Percentiles rank a stretch among this genome's conserved stretches.
Conservation (phyloP, 306 rosid species). For the Cicer arietinum region DNA sequence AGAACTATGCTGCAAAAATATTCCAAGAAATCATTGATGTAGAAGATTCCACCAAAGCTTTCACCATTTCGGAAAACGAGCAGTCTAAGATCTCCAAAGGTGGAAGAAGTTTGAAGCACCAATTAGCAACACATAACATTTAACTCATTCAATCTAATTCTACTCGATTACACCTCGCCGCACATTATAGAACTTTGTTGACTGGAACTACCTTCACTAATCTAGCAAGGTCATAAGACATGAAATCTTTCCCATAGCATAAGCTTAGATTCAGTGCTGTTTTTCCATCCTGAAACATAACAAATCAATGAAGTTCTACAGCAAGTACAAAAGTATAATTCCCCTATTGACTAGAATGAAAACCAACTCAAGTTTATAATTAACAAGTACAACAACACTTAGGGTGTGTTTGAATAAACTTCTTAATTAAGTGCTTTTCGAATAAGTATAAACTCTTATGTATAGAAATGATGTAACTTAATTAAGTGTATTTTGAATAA, state of each 20-base stretch:
- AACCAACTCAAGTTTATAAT: slow-evolving; percentile 11
- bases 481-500: neutral
- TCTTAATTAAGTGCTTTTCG: neutral
- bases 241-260: slow-evolving; percentile 89
- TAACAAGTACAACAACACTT: neutral
- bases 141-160: slow-evolving; percentile 26
- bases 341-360: neutral
- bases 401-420: neutral
- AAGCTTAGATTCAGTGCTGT: slow-evolving; percentile 78
- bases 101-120: slow-evolving; percentile 33
- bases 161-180: neutral
- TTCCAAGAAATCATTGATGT: slow-evolving; percentile 27
- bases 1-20: slow-evolving; percentile 31
- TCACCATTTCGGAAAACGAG: slow-evolving; percentile 31
- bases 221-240: slow-evolving; percentile 82
- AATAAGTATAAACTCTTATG: neutral
- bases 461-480: neutral
- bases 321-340: slow-evolving; percentile 17
- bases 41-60: slow-evolving; percentile 19
- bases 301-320: slow-evolving; percentile 26
- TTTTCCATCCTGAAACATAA: slow-evolving; percentile 78
- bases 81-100: slow-evolving; percentile 31
- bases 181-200: slow-evolving; percentile 51
- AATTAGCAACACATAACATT: slow-evolving; percentile 13
- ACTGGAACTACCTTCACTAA: slow-evolving; percentile 66